Base-by-base conservation (phyloP, 768 basidiomycete species). In the Termitomyces sp. region DNA sequence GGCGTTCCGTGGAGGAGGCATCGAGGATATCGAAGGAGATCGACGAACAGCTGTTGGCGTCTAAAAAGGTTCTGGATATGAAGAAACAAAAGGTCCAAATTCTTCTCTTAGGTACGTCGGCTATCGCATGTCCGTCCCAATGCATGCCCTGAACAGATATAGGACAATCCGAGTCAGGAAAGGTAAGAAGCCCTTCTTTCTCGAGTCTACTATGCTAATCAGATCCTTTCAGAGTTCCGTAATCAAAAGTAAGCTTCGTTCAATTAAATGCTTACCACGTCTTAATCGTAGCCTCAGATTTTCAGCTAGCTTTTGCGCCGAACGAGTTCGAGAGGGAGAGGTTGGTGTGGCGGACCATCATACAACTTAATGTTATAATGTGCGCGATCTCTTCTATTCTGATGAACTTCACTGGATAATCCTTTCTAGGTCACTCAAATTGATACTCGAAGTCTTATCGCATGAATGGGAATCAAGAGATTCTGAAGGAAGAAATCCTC, bases 311-410 rank as follows among this genome's bases (percentile, higher is more conserved):
- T 0, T 88, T 89, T 66, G 81, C 85, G 9, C 88, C 88, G 0
- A 78, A 76, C 28, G 80, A 84, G 58, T 89, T 90, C 59, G 80
- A 81, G 48, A 76, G 67, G 49, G 87, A 91, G 61, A 76, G 83
- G 18, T 66, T 76, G 0, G 78, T 84, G 7, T 91, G 89, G 88
- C 82, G 79, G 62, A 78, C 81, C 13, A 80, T 90, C 57, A 79
- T 91, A 8, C 86, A 90, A 64, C 81, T 90, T 46, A 90, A 90
- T 66, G 73, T 90, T 63, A 88, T 90, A 61, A 74, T 82, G 87
- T 86, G 54, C 15, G 75, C 67, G 28, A 28, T 28, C 28, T 28
- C 28, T 28, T 28, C 28, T 4, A 28, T 28, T 28, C 28, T 28
- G 28, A 28, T 28, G 28, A 28, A 28, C 28, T 28, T 28, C 28